phyloP scores from a whole-genome alignment of 495 filamentous ascomycete species.

The Podospora conica region DNA sequence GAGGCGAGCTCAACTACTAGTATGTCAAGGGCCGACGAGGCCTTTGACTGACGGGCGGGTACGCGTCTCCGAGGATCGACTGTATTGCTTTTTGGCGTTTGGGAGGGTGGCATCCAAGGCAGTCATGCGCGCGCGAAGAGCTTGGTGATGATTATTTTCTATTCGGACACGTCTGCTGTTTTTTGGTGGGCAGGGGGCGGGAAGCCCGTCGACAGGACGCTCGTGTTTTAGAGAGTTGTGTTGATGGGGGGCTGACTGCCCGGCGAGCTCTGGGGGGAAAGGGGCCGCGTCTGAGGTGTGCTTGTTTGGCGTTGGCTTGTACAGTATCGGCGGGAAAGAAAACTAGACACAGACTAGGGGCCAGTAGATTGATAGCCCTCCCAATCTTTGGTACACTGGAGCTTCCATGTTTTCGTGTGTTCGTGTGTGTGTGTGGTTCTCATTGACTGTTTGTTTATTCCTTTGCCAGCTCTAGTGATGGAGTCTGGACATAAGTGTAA shows the following conservation, averaged over 20 bases:
- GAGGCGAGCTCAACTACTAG: constrained; percentile 59
- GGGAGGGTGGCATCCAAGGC: neutral
- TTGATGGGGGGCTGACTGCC: neutral
- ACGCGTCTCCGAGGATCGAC: neutral
- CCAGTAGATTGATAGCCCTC: neutral
- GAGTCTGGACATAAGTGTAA: no score
- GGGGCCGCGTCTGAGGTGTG: neutral
- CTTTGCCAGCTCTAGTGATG: no score
- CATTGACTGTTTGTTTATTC: no score
- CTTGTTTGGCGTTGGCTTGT: neutral
- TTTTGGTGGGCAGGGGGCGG: neutral
- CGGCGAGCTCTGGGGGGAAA: neutral
- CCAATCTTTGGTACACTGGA: neutral
- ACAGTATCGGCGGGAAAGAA: neutral
- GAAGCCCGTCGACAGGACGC: neutral
- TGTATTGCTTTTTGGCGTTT: neutral
- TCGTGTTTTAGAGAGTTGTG: neutral
- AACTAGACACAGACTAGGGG: neutral
- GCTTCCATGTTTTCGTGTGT: no score
- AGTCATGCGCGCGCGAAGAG: neutral
- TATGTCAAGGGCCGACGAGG: neutral
- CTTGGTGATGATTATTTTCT: neutral
- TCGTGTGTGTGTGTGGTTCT: no score
- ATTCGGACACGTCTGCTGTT: neutral
- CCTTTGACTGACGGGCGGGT: neutral